These are phyloP conservation scores for Panaeolus papilionaceus DNA, from an alignment of 768 basidiomycete species.

Conservation along the genomic window DNA sequence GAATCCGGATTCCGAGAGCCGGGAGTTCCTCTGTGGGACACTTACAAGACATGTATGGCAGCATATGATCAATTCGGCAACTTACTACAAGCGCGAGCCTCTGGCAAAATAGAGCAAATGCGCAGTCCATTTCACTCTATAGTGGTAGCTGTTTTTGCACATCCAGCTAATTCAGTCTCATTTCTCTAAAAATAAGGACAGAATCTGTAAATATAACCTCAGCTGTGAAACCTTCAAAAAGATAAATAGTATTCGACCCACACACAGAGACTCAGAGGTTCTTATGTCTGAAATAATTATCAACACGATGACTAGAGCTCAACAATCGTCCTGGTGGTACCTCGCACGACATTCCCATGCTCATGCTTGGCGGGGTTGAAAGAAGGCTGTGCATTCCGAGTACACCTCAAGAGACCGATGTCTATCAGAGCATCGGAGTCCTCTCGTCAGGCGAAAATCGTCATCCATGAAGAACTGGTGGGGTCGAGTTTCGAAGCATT, in stretches of 20 bases:
- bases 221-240: too few species aligned
- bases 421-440: background rate
- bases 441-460: background rate
- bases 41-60: background rate
- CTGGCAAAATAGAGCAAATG: conserved; percentile 1
- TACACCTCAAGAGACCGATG: background rate
- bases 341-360: background rate
- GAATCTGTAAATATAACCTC: too few species aligned
- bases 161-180: too few species aligned
- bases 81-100: background rate
- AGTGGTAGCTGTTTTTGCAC: background rate
- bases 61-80: background rate
- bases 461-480: background rate
- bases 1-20: conserved; percentile 12
- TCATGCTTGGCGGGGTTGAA: background rate
- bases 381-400: conserved; percentile 10
- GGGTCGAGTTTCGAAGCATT: background rate
- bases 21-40: background rate
- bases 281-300: background rate
- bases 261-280: background rate
- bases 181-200: too few species aligned
- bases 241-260: background rate
- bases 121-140: background rate
- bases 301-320: background rate
- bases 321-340: background rate